Percentiles rank a stretch among this genome's conserved stretches.
phyloP scores from a whole-genome alignment of 148 eudicot genomes.

The Nepenthes mirabilis region DNA sequence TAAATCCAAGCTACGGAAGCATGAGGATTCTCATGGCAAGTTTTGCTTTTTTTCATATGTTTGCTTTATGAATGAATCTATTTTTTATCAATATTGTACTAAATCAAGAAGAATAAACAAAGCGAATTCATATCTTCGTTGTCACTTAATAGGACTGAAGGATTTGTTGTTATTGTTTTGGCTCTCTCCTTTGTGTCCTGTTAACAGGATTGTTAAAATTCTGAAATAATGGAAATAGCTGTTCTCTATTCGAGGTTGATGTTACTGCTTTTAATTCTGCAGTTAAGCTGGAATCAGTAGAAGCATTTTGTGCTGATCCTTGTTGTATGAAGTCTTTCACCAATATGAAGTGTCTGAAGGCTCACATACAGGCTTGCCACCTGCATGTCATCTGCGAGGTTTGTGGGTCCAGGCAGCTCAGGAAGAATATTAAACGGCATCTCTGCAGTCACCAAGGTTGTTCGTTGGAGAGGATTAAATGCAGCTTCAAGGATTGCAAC shows the following conservation, averaged over 20 bases:
- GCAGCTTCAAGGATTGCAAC: conserved; percentile 51
- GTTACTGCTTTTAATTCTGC: conserved; percentile 9
- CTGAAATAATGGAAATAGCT: not conserved
- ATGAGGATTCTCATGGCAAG: conserved; percentile 70
- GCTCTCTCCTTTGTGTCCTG: not conserved
- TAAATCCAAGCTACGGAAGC: conserved; percentile 48
- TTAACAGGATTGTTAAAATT: not conserved
- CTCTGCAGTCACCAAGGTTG: conserved; percentile 46
- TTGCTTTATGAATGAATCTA: too few relatives aligned
- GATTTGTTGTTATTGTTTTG: not conserved
- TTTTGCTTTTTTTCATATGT: not conserved
- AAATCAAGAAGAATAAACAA: too few relatives aligned
- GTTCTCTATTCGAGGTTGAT: not conserved
- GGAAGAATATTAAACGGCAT: conserved; percentile 81
- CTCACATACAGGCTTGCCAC: conserved; percentile 61
- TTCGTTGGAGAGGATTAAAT: conserved; percentile 33
- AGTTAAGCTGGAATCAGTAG: conserved; percentile 61
- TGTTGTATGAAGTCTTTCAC: conserved; percentile 69
- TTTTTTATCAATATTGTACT: too few relatives aligned
- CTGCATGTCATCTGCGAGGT: conserved; percentile 54
- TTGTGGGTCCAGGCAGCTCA: conserved; percentile 75
- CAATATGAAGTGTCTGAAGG: conserved; percentile 54
- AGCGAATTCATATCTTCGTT: too few relatives aligned
- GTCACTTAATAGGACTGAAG: too few relatives aligned
- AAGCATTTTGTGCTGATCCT: conserved; percentile 68